A percentile compares a stretch with the other conserved stretches of the same genome.
Evolutionary conservation across 805 yeast genomes (phyloP).

Genomic region (Pichia ethanolica): DNA sequence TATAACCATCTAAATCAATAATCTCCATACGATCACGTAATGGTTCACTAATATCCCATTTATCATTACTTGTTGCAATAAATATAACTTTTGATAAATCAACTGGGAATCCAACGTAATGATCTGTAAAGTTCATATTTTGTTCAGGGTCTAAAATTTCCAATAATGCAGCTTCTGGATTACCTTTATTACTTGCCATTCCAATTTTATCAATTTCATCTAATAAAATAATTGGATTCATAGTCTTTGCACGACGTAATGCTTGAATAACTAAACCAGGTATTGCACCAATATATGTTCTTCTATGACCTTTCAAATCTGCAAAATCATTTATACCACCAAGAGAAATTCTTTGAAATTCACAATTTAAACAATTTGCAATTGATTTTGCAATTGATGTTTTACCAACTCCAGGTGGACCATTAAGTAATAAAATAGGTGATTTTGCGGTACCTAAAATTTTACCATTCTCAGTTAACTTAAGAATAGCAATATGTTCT

Average conservation of each 20-base stretch:
- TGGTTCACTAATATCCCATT: slow-evolving; percentile 65
- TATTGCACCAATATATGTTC: slow-evolving; percentile 90
- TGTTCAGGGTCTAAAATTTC: slow-evolving; percentile 92
- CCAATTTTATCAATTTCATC: slow-evolving; percentile 75
- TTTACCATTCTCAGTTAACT: slow-evolving; percentile 33
- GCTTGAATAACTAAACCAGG: slow-evolving; percentile 80
- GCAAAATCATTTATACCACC: slow-evolving; percentile 90
- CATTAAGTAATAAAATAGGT: slow-evolving; percentile 75
- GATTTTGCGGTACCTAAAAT: slow-evolving; percentile 29
- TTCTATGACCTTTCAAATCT: slow-evolving; percentile 82
- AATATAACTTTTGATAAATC: slow-evolving; percentile 77
- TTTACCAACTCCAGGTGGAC: slow-evolving; percentile 94
- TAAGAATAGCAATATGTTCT: slow-evolving; percentile 74
- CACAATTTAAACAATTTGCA: slow-evolving; percentile 64
- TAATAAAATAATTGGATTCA: slow-evolving; percentile 76
- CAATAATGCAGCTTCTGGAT: slow-evolving; percentile 82
- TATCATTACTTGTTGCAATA: slow-evolving; percentile 80
- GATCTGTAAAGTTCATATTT: slow-evolving; percentile 68
- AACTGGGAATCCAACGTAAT: slow-evolving; percentile 77
- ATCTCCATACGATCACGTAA: slow-evolving; percentile 79
- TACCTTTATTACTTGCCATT: slow-evolving; percentile 41
- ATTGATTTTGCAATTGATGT: slow-evolving; percentile 80
- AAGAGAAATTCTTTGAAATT: slow-evolving; percentile 70
- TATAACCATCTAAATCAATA: slow-evolving; percentile 72
- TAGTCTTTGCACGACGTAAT: slow-evolving; percentile 61